Percentiles rank a stretch among this genome's conserved stretches.
Evolutionary conservation across 2,329 filamentous ascomycete genomes (phyloP).

Genomic region (Amauroascus verrucosus): DNA sequence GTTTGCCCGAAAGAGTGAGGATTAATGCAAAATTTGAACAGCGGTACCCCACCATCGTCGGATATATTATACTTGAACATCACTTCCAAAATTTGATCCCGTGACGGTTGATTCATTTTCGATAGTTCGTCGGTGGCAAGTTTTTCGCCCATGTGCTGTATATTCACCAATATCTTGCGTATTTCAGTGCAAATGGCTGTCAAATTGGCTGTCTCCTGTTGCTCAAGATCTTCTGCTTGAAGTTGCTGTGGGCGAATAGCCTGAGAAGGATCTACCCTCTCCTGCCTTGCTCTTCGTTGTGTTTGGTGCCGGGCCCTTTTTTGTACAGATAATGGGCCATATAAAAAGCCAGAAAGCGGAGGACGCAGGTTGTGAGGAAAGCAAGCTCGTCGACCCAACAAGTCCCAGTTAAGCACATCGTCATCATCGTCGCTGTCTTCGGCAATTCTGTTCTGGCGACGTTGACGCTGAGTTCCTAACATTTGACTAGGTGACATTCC

Average conservation of each 20-base stretch:
- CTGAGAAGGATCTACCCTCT: constrained; percentile 56
- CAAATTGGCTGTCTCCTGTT: constrained; percentile 67
- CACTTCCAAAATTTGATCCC: constrained; percentile 15
- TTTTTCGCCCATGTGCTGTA: constrained; percentile 38
- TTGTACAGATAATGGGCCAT: constrained; percentile 80
- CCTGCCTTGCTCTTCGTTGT: constrained; percentile 61
- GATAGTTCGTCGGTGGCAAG: constrained; percentile 39
- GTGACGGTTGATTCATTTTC: constrained; percentile 21
- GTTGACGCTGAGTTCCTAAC: constrained; percentile 30
- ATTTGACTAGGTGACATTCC: constrained; percentile 34
- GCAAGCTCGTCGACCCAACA: constrained; percentile 68
- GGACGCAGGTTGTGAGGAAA: constrained; percentile 64
- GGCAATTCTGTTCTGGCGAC: constrained; percentile 47
- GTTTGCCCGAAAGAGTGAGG: constrained; percentile 86
- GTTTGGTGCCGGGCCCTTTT: constrained; percentile 64
- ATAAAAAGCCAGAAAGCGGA: constrained; percentile 68
- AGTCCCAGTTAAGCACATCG: constrained; percentile 75
- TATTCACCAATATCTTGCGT: constrained; percentile 46
- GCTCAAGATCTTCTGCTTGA: constrained; percentile 60
- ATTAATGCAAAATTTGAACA: constrained; percentile 84
- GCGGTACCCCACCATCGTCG: constrained; percentile 58
- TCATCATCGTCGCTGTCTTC: constrained; percentile 57
- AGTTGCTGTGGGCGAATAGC: constrained; percentile 68
- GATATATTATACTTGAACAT: constrained; percentile 52
- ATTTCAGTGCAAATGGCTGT: constrained; percentile 71